These are phyloP conservation scores for Polyrhizophydium stewartii DNA, from an alignment of 371 early-diverging fungal species.

Conservation along the genomic window DNA sequence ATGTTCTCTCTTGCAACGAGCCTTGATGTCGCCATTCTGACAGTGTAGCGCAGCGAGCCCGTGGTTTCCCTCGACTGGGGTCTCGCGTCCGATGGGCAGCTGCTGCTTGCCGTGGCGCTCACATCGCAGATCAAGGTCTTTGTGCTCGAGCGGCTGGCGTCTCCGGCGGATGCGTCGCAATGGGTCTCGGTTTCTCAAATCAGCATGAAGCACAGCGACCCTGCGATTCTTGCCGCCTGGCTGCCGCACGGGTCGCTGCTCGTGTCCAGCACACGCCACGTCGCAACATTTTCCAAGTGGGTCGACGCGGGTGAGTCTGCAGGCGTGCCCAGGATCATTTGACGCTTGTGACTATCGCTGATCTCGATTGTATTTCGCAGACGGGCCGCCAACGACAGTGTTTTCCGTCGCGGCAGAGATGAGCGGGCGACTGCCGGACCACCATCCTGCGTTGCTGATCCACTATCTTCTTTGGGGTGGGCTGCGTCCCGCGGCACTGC, in stretches of 20 bases:
- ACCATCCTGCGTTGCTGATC: constrained; percentile 70
- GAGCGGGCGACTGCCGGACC: constrained; percentile 53
- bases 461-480: constrained; percentile 76
- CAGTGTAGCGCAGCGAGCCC: constrained; percentile 13
- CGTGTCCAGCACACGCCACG: constrained; percentile 55
- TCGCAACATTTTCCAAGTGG: constrained; percentile 65
- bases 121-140: constrained; percentile 43
- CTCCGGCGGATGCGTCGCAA: constrained; percentile 10
- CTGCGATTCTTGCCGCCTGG: constrained; percentile 52
- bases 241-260: constrained; percentile 59
- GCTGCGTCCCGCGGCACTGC: neutral
- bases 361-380: constrained; percentile 26
- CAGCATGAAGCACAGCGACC: constrained; percentile 11
- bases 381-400: constrained; percentile 10
- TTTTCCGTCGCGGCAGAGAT: constrained; percentile 8
- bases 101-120: constrained; percentile 61
- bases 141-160: constrained; percentile 40
- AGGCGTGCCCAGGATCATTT: neutral
- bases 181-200: constrained; percentile 26
- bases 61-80: constrained; percentile 64
- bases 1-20: neutral
- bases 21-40: neutral
- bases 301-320: constrained; percentile 21
- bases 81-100: constrained; percentile 68
- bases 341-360: constrained; percentile 19